Conservation (phyloP, 2,329 filamentous ascomycete species). For the Ciborinia camelliae region DNA sequence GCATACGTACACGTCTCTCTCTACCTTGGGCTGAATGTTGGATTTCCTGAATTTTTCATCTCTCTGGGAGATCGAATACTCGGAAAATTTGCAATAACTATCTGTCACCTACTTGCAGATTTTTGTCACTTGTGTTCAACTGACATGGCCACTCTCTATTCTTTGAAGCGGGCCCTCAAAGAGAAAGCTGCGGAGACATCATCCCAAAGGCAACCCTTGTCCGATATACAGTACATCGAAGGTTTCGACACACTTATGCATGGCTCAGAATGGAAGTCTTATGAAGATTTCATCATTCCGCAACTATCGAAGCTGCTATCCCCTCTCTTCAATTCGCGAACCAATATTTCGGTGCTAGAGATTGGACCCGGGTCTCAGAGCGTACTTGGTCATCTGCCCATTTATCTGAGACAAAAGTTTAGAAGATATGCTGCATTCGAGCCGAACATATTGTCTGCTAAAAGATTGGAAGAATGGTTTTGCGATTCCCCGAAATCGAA, state of each 20-base stretch:
- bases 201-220: conserved; percentile 23
- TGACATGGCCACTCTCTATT: conserved; percentile 26
- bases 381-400: conserved; percentile 50
- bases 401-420: conserved; percentile 43
- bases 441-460: conserved; percentile 41
- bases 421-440: conserved; percentile 51
- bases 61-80: too few relatives aligned
- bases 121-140: not conserved
- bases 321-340: conserved; percentile 42
- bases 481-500: conserved; percentile 29
- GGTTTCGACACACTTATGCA: conserved; percentile 26
- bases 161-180: conserved; percentile 25
- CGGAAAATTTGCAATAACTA: too few relatives aligned
- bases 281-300: conserved; percentile 32
- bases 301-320: conserved; percentile 26
- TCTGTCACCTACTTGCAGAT: too few relatives aligned
- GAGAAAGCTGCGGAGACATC: conserved; percentile 18
- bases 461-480: conserved; percentile 45
- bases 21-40: too few relatives aligned
- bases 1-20: too few relatives aligned
- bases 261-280: conserved; percentile 27
- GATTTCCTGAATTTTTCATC: too few relatives aligned
- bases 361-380: conserved; percentile 57
- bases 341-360: conserved; percentile 52
- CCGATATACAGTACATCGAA: conserved; percentile 25